A percentile compares a stretch with the other conserved stretches of the same genome.
phyloP scores from a whole-genome alignment of 495 filamentous ascomycete species.

The Daldinia childiae region DNA sequence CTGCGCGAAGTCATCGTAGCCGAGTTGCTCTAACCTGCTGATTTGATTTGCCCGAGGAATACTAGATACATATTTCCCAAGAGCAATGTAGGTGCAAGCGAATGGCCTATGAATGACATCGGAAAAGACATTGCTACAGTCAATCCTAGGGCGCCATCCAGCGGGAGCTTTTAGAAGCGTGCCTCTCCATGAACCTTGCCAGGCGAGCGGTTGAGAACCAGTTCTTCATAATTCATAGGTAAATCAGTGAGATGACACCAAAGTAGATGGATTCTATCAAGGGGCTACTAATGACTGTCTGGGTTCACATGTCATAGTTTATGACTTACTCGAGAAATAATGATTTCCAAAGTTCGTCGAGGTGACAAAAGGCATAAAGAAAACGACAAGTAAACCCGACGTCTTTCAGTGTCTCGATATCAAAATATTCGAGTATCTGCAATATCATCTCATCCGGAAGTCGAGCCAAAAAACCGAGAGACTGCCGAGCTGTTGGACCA shows the following conservation, averaged over 20 bases:
- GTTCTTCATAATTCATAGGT: conserved; percentile 30
- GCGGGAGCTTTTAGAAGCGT: conserved; percentile 74
- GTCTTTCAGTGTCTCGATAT: conserved; percentile 66
- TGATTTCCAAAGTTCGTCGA: conserved; percentile 91
- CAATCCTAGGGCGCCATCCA: conserved; percentile 60
- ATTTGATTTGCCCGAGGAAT: conserved; percentile 83
- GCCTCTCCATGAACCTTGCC: conserved; percentile 88
- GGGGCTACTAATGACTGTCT: conserved; percentile 1
- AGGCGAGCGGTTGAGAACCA: conserved; percentile 62
- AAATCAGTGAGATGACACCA: conserved; percentile 33
- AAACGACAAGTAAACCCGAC: conserved; percentile 88
- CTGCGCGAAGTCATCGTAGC: conserved; percentile 74
- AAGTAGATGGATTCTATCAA: conserved; percentile 32
- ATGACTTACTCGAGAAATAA: conserved; percentile 84
- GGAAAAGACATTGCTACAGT: conserved; percentile 85
- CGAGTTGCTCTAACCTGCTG: conserved; percentile 71
- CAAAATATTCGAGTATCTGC: conserved; percentile 77
- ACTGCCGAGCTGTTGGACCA: conserved; percentile 69
- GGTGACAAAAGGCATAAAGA: conserved; percentile 84
- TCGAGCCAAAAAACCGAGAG: conserved; percentile 67
- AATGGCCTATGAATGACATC: conserved; percentile 92
- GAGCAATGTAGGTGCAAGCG: conserved; percentile 79
- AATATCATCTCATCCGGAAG: conserved; percentile 86
- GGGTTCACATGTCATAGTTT: conserved; percentile 23
- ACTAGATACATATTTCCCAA: conserved; percentile 70